Evolutionary conservation across 257 asterid species (phyloP), one percentile per base, ranked within the genome.

Genomic region (Sherardia arvensis): DNA sequence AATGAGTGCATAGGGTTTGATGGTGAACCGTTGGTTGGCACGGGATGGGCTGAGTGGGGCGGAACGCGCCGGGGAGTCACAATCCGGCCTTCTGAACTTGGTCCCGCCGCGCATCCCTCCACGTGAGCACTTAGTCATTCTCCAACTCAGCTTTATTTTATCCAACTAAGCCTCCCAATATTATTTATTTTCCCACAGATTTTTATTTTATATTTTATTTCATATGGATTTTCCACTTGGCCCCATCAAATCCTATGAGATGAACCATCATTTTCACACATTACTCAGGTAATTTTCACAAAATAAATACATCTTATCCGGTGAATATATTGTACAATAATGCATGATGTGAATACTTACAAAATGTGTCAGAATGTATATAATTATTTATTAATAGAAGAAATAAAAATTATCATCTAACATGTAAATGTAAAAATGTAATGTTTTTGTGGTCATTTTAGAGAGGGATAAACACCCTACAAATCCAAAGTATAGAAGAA

Each of bases 1-100:
- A 33, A 33, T 33, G 11, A 33, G 40, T 9, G 11, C 1, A 33
- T 33, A 33, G 40, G 33, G 69, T 64, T 67, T 79, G 82, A 58
- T 28, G 25, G 23, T 27, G 22, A 77, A 72, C 56, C 53, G 49
- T 70, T 82, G 63, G 88, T 61, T 82, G 83, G 83, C 79, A 74
- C n/a, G 73, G 73, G 34, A 64, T 70, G 83, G 87, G 86, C 76
- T 71, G 36, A 55, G 80, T 79, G 87, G 92, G 84, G 74, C 83
- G 82, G 67, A 74, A 53, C 78, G 76, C 63, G 56, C 20, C 61
- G 20, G 66, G 66, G 21, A 51, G 72, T 81, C 83, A 20, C 71
- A 66, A 62, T 69, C 76, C 40, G 23, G 67, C 59, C 59, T 49
- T 56, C 79, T 73, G 71, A 76, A 84, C n/a, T 21, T 61, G 75